These are phyloP conservation scores for Cunninghamia lanceolata DNA, from an alignment of 75 land plant genomes.

Conservation along the genomic window DNA sequence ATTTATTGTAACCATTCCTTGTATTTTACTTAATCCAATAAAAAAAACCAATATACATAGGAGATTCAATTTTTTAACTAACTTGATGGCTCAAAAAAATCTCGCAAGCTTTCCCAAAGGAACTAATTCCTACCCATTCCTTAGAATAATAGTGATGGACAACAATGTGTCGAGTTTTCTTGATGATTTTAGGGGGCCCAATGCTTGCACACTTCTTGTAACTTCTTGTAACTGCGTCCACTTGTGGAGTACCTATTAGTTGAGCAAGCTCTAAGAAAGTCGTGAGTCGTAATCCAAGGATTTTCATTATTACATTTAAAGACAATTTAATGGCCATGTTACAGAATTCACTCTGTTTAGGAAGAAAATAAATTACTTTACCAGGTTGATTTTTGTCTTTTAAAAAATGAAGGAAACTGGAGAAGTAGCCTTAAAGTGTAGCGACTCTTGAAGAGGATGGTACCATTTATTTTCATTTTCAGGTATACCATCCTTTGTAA, in stretches of 20 bases:
- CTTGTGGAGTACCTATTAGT: conserved; percentile 77
- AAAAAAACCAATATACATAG: too few relatives aligned
- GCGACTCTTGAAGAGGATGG: conserved; percentile 58
- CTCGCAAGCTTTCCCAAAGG: too few relatives aligned
- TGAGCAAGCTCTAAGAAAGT: conserved; percentile 90
- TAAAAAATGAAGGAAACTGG: conserved; percentile 67
- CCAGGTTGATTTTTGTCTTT: not conserved
- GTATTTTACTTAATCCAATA: too few relatives aligned
- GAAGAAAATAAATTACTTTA: not conserved
- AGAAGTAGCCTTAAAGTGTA: conserved; percentile 84
- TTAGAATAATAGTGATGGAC: too few relatives aligned
- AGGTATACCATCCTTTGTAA: not conserved
- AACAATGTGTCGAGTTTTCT: too few relatives aligned
- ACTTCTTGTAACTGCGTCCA: conserved; percentile 61
- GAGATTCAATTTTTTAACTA: too few relatives aligned
- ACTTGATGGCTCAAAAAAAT: too few relatives aligned
- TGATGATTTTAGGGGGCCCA: too few relatives aligned
- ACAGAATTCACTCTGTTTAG: not conserved
- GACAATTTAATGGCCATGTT: not conserved
- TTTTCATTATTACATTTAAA: not conserved
- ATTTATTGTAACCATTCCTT: too few relatives aligned
- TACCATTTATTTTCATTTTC: conserved; percentile 20
- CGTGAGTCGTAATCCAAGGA: conserved; percentile 43
- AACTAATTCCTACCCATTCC: too few relatives aligned
- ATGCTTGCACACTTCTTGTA: too few relatives aligned